Conservation (phyloP, 805 yeast genomes). For the Naumovozyma baii region DNA sequence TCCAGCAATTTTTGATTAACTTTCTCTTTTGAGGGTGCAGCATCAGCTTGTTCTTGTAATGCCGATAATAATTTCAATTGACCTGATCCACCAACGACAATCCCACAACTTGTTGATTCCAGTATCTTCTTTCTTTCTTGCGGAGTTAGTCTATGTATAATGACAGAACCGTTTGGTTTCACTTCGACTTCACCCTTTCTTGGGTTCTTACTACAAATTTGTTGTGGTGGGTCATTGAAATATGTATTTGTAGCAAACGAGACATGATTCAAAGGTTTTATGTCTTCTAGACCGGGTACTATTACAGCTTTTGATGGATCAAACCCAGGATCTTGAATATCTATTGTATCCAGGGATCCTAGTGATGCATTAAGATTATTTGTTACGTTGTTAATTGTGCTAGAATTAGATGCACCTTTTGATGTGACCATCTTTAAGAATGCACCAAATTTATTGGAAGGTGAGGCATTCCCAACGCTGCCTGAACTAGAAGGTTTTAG, state of each 20-base stretch:
- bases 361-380: constrained; percentile 7
- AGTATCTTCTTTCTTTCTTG: constrained; percentile 41
- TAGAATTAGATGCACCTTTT: constrained; percentile 9
- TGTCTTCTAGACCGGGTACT: constrained; percentile 36
- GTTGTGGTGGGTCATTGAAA: constrained; percentile 80
- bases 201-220: constrained; percentile 73
- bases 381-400: not conserved
- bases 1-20: constrained; percentile 6
- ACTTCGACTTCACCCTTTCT: constrained; percentile 73
- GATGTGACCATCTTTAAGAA: constrained; percentile 28
- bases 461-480: constrained; percentile 1
- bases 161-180: constrained; percentile 42
- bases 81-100: constrained; percentile 74
- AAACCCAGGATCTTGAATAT: constrained; percentile 2
- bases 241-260: constrained; percentile 71
- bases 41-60: constrained; percentile 5
- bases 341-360: not conserved
- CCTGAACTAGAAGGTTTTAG: not conserved
- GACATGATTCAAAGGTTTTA: constrained; percentile 47
- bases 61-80: constrained; percentile 39
- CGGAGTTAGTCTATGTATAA: constrained; percentile 44
- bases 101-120: constrained; percentile 47
- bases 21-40: constrained; percentile 1
- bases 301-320: constrained; percentile 15
- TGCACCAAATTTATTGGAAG: constrained; percentile 27